Percentiles rank a stretch among this genome's conserved stretches.
Conservation (phyloP, 257 asterid species). For the Solanum gracilifrons region DNA sequence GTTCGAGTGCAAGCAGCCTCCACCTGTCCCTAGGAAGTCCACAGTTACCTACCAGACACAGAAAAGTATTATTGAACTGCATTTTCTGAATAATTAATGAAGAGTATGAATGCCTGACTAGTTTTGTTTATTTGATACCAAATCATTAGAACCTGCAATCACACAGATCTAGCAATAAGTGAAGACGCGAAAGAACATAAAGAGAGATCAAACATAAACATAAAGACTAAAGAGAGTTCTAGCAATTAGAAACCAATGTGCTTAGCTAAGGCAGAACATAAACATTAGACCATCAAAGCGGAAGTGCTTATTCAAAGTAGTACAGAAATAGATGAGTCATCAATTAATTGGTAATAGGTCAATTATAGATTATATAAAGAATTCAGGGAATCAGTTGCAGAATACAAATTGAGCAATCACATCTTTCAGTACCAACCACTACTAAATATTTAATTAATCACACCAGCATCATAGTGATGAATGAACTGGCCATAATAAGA, state of each 20-base stretch:
- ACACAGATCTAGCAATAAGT: not conserved
- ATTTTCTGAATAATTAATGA: not conserved
- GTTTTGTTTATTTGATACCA: not conserved
- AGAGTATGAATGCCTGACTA: not conserved
- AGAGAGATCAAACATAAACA: not conserved
- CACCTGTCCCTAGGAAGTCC: not conserved
- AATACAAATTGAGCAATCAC: not conserved
- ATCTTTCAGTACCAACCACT: not conserved
- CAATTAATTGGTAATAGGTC: not conserved
- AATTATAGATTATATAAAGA: not conserved
- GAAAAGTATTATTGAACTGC: not conserved
- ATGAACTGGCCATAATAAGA: not conserved
- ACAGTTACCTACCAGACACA: not conserved
- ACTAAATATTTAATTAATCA: not conserved
- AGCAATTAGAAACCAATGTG: not conserved
- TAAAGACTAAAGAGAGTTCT: not conserved
- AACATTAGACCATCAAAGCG: not conserved
- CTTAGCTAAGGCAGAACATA: not conserved
- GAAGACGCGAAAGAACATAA: not conserved
- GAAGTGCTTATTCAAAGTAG: not conserved
- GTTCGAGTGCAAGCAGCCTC: not conserved
- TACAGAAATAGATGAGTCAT: not conserved
- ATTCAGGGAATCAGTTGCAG: not conserved
- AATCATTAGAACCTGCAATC: conserved; percentile 1
- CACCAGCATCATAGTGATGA: not conserved